Evolutionary conservation across 257 asterid genomes (phyloP), one percentile per base, ranked within the genome.

Genomic region (Fraxinus pennsylvanica): DNA sequence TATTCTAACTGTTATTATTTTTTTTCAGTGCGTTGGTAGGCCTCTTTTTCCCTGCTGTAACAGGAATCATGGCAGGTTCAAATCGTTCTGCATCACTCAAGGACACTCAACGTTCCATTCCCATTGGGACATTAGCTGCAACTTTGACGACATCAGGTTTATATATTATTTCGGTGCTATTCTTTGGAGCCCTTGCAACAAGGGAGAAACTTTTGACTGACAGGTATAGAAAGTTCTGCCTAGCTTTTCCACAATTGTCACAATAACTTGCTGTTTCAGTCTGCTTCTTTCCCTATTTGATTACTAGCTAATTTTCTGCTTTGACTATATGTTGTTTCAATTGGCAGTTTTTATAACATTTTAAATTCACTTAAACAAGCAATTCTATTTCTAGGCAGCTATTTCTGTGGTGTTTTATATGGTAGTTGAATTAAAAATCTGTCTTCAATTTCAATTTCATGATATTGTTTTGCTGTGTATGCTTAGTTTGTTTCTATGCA

Each of bases 51-150:
- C 99, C 99, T 79, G 99, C 99, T 86, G 99, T 95, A 66, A 95
- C 99, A 9, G 99, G 99, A 86, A 95, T 95, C 80, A 95, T 95
- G 99, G 99, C 99, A 80, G 99, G 99, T 84, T 95, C 99, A 87
- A 95, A 95, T 84, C 97, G 99, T 78, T 95, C 99, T 78, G 97
- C 98, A 57, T 95, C 98, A 19, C 94, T 95, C 76, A 92, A 92
- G 91, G 99, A 95, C 85, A 95, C 99, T 82, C 99, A 95, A 85
- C 96, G 92, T 57, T 93, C 99, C 74, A 95, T 95, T 81, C 99
- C 99, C 27, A 75, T 93, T 73, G 99, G 99, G 81, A 95, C 99
- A 72, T 85, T 95, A 83, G 97, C 94, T 79, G 99, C 99, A 81
- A 93, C 96, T 70, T 81, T 95, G 87, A 10, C 97, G 47, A 95